Evolutionary conservation across 192 early-diverging fungal genomes (phyloP), one percentile per base, ranked within the genome.

Genomic region (Geranomyces variabilis): DNA sequence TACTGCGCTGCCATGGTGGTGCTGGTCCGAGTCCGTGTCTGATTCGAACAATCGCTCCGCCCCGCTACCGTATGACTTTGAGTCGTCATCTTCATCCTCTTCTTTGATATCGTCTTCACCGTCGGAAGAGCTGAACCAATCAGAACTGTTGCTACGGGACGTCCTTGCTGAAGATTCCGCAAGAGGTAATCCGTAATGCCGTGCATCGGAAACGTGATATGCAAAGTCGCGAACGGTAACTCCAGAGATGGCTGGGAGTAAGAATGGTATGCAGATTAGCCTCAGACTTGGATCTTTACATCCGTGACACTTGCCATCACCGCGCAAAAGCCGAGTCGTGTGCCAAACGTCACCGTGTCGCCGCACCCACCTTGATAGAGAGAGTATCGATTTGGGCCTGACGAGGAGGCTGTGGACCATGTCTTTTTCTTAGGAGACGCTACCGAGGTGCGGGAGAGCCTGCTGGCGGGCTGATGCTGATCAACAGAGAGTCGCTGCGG

Each of bases 201-300:
- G 66, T 1, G 66, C 46, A 62, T 75, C 74, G 30, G 55, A 63
- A 13, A 21, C 6, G 19, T 46, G 56, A 51, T 70, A 75, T 19
- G 74, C 74, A 51, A 63, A 75, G 47, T 75, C 74, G 12, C 74
- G 66, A 30, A 75, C 44, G 17, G 66, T 66, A 17, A 73, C 71
- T 8, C 64, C 55, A 1, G 71, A 21, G n/a, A 67, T 59, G 1
- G 57, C 71, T 72, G 57, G 29, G 22, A n/a, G n/a, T n/a, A n/a
- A n/a, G n/a, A n/a, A n/a, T n/a, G n/a, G n/a, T n/a, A n/a, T n/a
- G n/a, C n/a, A n/a, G n/a, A n/a, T n/a, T n/a, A n/a, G n/a, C n/a
- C n/a, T n/a, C n/a, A n/a, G n/a, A n/a, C n/a, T n/a, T n/a, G n/a
- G n/a, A n/a, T n/a, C n/a, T n/a, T n/a, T n/a, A n/a, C n/a, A n/a